Evolutionary conservation across 1,284 basidiomycete species (phyloP).

Genomic region (Apiotrichum domesticum): DNA sequence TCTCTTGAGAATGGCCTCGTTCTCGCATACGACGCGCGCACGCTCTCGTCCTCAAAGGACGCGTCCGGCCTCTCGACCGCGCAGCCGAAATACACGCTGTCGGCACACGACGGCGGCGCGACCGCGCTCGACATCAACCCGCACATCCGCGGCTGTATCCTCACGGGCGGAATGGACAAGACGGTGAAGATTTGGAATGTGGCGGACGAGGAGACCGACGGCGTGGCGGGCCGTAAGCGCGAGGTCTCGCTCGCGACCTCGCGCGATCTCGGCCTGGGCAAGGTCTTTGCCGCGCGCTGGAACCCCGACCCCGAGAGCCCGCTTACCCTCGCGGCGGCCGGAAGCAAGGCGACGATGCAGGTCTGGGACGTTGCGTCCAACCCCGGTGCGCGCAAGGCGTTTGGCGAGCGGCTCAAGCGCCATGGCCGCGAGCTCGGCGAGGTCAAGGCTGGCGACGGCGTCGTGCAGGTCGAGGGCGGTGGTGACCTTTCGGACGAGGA

Average conservation of each 20-base stretch:
- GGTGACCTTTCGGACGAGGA: slow-evolving; percentile 65
- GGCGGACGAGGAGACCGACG: slow-evolving; percentile 56
- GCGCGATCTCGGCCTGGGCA: slow-evolving; percentile 90
- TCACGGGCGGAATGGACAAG: slow-evolving; percentile 90
- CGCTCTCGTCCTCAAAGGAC: slow-evolving; percentile 58
- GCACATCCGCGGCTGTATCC: slow-evolving; percentile 82
- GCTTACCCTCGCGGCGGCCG: slow-evolving; percentile 86
- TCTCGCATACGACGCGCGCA: slow-evolving; percentile 83
- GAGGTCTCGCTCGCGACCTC: slow-evolving; percentile 82
- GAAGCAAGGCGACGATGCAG: slow-evolving; percentile 85
- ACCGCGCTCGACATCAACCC: slow-evolving; percentile 87
- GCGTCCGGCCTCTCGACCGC: slow-evolving; percentile 21
- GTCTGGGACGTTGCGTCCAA: slow-evolving; percentile 89
- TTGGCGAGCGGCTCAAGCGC: slow-evolving; percentile 63
- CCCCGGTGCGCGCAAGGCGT: slow-evolving; percentile 67
- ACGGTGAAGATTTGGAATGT: slow-evolving; percentile 94
- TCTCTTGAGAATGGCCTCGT: slow-evolving; percentile 89
- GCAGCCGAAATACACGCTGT: slow-evolving; percentile 72
- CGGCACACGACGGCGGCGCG: slow-evolving; percentile 92
- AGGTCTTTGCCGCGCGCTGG: slow-evolving; percentile 85
- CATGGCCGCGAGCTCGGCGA: slow-evolving; percentile 62
- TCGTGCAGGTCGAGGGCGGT: slow-evolving; percentile 59
- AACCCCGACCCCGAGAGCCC: slow-evolving; percentile 79
- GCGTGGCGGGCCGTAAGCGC: slow-evolving; percentile 54
- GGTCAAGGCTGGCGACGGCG: slow-evolving; percentile 54